phyloP scores from a whole-genome alignment of 2,329 filamentous ascomycete species.

The Hypoxylon rubiginosum region DNA sequence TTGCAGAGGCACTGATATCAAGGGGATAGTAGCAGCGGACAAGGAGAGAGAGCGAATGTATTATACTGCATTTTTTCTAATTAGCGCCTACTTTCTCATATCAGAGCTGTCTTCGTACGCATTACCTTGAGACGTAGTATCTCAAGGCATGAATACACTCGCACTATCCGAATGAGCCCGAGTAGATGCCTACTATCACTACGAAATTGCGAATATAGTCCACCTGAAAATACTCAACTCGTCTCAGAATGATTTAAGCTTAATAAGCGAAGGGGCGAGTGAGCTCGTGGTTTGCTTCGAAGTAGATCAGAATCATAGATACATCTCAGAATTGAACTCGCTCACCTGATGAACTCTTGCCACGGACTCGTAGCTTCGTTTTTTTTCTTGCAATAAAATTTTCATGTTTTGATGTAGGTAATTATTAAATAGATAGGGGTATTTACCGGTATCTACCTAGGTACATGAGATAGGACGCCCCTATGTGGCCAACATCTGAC shows the following conservation, averaged over 20 bases:
- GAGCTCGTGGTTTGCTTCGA: no score
- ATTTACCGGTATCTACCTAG: no score
- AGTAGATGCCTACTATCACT: not conserved
- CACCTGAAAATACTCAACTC: not conserved
- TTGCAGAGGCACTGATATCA: not conserved
- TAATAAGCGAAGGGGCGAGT: not conserved
- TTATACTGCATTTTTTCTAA: not conserved
- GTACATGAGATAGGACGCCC: no score
- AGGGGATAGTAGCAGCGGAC: not conserved
- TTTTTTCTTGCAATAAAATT: no score
- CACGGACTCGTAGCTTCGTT: no score
- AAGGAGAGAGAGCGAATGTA: not conserved
- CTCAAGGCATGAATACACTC: not conserved
- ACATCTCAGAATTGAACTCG: no score
- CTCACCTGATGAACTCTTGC: no score
- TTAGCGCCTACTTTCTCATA: not conserved
- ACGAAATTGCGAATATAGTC: not conserved
- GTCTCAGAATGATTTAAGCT: not conserved
- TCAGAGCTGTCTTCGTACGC: no score
- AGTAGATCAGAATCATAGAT: no score
- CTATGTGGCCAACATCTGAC: no score
- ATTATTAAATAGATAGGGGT: no score
- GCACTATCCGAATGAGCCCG: not conserved
- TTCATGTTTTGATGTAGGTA: no score
- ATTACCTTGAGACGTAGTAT: not conserved